Percentiles rank a stretch among this genome's conserved stretches.
These are phyloP conservation scores for Ulvella scutata DNA, from an alignment of 139 green algal genomes.

Conservation along the genomic window DNA sequence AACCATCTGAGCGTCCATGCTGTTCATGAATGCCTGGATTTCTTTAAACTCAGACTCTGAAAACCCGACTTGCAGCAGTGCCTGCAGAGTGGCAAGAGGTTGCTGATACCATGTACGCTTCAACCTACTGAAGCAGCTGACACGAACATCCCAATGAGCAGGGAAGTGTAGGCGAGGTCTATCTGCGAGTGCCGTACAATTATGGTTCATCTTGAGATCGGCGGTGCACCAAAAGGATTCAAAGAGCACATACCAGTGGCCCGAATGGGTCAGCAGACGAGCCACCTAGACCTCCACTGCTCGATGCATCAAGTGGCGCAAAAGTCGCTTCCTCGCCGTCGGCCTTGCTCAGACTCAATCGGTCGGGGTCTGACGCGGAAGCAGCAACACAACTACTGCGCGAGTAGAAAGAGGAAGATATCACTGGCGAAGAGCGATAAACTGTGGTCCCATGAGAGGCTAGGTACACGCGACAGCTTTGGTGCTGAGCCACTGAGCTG, in stretches of 20 bases:
- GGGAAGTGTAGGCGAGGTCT: not conserved
- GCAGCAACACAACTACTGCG: too few species aligned
- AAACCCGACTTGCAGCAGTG: not conserved
- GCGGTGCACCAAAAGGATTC: not conserved
- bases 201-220: not conserved
- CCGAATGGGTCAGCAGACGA: constrained; percentile 3
- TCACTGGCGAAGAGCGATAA: too few species aligned
- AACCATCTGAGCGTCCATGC: not conserved
- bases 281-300: not conserved
- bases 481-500: too few species aligned
- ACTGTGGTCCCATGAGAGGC: too few species aligned
- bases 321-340: not conserved
- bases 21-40: not conserved
- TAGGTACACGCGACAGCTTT: too few species aligned
- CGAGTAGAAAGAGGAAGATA: too few species aligned
- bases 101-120: not conserved
- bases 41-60: not conserved
- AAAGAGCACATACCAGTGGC: not conserved
- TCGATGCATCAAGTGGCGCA: not conserved
- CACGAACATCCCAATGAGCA: too few species aligned
- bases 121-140: too few species aligned
- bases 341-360: not conserved
- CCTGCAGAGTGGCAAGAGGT: not conserved
- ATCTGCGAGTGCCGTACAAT: not conserved
- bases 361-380: too few species aligned